These are phyloP conservation scores for Fraxinus sp. DNA, from an alignment of 305 asterid genomes.

Conservation along the genomic window DNA sequence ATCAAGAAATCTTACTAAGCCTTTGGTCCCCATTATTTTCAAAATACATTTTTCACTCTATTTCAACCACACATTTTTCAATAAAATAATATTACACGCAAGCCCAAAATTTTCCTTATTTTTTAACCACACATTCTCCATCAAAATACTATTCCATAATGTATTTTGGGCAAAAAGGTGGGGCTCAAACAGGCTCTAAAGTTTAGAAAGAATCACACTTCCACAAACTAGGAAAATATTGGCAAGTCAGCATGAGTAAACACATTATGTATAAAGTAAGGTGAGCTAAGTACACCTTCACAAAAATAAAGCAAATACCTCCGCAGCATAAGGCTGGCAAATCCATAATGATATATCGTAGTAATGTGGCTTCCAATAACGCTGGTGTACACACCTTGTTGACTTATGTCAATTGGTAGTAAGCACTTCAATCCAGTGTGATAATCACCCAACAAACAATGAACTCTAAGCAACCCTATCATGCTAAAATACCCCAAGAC, in stretches of 20 bases:
- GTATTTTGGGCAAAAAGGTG: no score
- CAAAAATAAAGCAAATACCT: conserved; percentile 39
- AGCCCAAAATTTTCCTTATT: no score
- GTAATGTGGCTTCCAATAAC: conserved; percentile 91
- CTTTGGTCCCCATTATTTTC: no score
- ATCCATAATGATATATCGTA: conserved; percentile 89
- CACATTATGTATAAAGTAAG: conserved; percentile 4
- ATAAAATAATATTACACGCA: no score
- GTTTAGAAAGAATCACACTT: not conserved
- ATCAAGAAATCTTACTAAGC: not conserved
- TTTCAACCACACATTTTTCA: no score
- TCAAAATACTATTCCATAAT: no score
- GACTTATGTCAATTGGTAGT: conserved; percentile 78
- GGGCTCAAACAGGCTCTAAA: not conserved
- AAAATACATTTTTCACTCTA: no score
- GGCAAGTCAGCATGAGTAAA: not conserved
- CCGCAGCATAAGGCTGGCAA: conserved; percentile 94
- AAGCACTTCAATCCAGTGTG: conserved; percentile 89
- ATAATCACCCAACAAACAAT: conserved; percentile 95
- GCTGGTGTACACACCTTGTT: conserved; percentile 79
- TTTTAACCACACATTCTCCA: no score
- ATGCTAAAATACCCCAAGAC: conserved; percentile 91
- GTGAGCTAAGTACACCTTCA: not conserved
- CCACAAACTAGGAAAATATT: not conserved
- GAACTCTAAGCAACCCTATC: conserved; percentile 96